These are phyloP conservation scores for Calonectria pseudoturangicola DNA, from an alignment of 2,329 filamentous ascomycete species.

Conservation along the genomic window DNA sequence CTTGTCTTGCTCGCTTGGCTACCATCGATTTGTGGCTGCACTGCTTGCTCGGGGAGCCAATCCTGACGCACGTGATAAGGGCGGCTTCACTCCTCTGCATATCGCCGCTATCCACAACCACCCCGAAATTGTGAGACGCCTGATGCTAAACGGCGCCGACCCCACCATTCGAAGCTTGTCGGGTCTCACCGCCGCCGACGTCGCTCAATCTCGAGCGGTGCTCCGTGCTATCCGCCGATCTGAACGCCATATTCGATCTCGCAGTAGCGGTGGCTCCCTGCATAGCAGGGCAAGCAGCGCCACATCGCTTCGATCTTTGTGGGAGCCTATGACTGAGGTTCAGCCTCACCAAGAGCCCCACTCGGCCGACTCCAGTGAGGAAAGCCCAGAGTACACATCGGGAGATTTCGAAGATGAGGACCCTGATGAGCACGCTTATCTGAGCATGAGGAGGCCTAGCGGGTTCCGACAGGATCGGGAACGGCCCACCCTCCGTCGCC, in stretches of 20 bases:
- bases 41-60: conserved; percentile 86
- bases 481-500: conserved; percentile 59
- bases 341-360: conserved; percentile 60
- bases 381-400: conserved; percentile 68
- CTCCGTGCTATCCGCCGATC: conserved; percentile 78
- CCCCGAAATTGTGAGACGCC: conserved; percentile 82
- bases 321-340: conserved; percentile 71
- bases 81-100: conserved; percentile 88
- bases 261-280: conserved; percentile 79
- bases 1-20: conserved; percentile 83
- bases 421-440: conserved; percentile 60
- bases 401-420: conserved; percentile 66
- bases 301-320: conserved; percentile 79
- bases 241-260: conserved; percentile 78
- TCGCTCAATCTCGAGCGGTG: conserved; percentile 80
- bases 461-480: conserved; percentile 56
- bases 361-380: conserved; percentile 64
- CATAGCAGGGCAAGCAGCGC: conserved; percentile 80
- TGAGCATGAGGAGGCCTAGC: conserved; percentile 61
- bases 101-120: conserved; percentile 86
- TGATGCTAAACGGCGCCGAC: conserved; percentile 84
- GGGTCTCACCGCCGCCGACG: conserved; percentile 82
- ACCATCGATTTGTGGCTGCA: conserved; percentile 84
- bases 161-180: conserved; percentile 81
- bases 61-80: conserved; percentile 83